Evolutionary conservation across 2,329 filamentous ascomycete genomes (phyloP).

Genomic region (Rutstroemia sp.): DNA sequence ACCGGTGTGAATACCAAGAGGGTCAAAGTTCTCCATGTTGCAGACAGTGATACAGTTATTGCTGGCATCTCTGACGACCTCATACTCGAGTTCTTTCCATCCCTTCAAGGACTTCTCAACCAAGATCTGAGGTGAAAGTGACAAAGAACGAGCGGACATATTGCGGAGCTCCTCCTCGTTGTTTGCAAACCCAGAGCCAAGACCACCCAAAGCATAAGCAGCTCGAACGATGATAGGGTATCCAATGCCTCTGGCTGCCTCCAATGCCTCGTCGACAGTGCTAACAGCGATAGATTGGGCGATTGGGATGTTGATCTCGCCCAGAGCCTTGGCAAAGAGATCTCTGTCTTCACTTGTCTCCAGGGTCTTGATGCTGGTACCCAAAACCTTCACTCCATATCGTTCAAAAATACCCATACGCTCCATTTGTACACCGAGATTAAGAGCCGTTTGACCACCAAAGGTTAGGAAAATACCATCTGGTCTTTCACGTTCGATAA

Average conservation of each 20-base stretch:
- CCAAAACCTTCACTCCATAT: constrained; percentile 90
- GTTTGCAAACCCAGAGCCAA: constrained; percentile 93
- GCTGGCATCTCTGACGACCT: constrained; percentile 91
- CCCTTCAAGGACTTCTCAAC: constrained; percentile 98
- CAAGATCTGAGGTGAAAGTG: constrained; percentile 89
- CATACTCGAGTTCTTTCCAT: constrained; percentile 99
- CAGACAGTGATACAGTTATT: constrained; percentile 99
- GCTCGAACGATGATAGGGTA: constrained; percentile 98
- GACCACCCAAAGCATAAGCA: constrained; percentile 90
- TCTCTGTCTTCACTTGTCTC: constrained; percentile 95
- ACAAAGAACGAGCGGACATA: constrained; percentile 85
- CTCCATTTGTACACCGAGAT: constrained; percentile 96
- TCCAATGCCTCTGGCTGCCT: constrained; percentile 77
- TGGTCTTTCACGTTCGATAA: constrained; percentile 91
- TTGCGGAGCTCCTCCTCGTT: constrained; percentile 91
- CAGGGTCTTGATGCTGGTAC: constrained; percentile 88
- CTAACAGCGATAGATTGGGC: constrained; percentile 90
- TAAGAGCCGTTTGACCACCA: constrained; percentile 93
- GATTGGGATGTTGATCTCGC: constrained; percentile 96
- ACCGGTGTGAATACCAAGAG: constrained; percentile 93
- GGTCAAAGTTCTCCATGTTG: constrained; percentile 99
- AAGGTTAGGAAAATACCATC: constrained; percentile 98
- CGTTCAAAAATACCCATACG: constrained; percentile 91
- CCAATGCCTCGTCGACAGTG: constrained; percentile 85
- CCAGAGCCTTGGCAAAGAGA: constrained; percentile 88